Conservation (phyloP, 1,284 basidiomycete species). For the Rhodotorula sp. region DNA sequence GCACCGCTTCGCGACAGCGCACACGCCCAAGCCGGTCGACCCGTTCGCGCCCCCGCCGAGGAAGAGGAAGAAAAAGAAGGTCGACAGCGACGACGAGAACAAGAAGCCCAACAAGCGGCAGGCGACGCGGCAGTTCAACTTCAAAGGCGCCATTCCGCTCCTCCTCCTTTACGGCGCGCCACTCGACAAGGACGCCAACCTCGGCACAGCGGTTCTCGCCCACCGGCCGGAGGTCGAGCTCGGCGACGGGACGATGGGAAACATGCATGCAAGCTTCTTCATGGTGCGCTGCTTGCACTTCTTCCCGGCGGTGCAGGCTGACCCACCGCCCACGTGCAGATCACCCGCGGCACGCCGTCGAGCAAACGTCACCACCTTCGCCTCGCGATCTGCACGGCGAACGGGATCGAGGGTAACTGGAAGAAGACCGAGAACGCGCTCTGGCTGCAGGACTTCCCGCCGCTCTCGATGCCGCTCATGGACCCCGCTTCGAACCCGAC, state of each 20-base stretch:
- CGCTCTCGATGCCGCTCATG: background rate
- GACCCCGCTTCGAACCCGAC: background rate
- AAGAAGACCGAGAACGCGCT: conserved; percentile 1
- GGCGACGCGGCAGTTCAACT: background rate
- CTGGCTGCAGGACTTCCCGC: conserved; percentile 7
- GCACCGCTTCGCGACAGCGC: background rate
- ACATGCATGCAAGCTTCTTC: background rate
- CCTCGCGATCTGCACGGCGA: background rate
- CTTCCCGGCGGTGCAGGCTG: background rate
- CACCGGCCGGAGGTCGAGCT: background rate
- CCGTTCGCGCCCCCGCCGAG: background rate
- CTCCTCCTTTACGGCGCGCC: background rate
- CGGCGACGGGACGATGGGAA: background rate
- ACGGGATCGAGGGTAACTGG: background rate
- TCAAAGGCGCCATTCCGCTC: background rate
- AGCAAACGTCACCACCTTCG: conserved; percentile 2
- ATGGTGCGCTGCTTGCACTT: background rate
- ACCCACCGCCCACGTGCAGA: background rate
- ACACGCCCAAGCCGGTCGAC: background rate
- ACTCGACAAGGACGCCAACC: background rate
- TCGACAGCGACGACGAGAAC: background rate
- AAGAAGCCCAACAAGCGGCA: background rate
- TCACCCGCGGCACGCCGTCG: background rate
- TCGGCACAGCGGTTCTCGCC: background rate
- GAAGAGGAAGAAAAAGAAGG: background rate